phyloP scores from a whole-genome alignment of 805 yeast genomes.

The Blastobotrys peoriensis region DNA sequence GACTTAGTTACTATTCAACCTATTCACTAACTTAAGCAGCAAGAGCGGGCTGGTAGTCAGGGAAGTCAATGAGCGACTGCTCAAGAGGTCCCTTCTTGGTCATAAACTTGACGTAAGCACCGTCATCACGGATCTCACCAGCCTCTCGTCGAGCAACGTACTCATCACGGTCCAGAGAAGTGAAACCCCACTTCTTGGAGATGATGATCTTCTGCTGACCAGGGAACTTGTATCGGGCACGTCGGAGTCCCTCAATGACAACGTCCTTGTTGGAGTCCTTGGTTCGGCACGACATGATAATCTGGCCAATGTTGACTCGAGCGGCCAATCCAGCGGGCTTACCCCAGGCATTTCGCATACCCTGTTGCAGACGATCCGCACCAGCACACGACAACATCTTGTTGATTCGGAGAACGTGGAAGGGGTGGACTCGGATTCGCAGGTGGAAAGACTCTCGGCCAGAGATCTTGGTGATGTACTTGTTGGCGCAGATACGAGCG shows the following conservation, averaged over 20 bases:
- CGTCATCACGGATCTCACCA: slow-evolving; percentile 99
- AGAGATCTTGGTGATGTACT: slow-evolving; percentile 94
- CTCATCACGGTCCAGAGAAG: slow-evolving; percentile 96
- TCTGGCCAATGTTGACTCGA: slow-evolving; percentile 98
- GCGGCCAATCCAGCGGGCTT: slow-evolving; percentile 99
- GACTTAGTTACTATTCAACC: too few species aligned
- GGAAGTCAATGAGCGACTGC: slow-evolving; percentile 88
- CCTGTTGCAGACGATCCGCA: slow-evolving; percentile 99
- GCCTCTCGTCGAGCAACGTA: slow-evolving; percentile 90
- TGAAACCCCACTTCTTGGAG: slow-evolving; percentile 99
- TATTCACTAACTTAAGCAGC: slow-evolving; percentile 36
- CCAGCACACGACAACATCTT: slow-evolving; percentile 99
- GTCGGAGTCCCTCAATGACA: slow-evolving; percentile 98
- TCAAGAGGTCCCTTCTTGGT: slow-evolving; percentile 93
- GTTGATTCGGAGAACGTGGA: slow-evolving; percentile 99
- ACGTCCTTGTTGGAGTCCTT: slow-evolving; percentile 97
- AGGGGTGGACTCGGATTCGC: slow-evolving; percentile 99
- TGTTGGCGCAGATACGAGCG: slow-evolving; percentile 99
- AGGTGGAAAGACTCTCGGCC: slow-evolving; percentile 99
- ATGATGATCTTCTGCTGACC: slow-evolving; percentile 99
- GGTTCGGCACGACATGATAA: slow-evolving; percentile 96
- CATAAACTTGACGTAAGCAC: slow-evolving; percentile 99
- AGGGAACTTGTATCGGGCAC: slow-evolving; percentile 99
- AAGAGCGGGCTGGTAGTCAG: slow-evolving; percentile 48
- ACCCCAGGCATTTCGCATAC: slow-evolving; percentile 99